Evolutionary conservation across 108 stramenopile species (phyloP).

Genomic region (Parietichytrium sp.): DNA sequence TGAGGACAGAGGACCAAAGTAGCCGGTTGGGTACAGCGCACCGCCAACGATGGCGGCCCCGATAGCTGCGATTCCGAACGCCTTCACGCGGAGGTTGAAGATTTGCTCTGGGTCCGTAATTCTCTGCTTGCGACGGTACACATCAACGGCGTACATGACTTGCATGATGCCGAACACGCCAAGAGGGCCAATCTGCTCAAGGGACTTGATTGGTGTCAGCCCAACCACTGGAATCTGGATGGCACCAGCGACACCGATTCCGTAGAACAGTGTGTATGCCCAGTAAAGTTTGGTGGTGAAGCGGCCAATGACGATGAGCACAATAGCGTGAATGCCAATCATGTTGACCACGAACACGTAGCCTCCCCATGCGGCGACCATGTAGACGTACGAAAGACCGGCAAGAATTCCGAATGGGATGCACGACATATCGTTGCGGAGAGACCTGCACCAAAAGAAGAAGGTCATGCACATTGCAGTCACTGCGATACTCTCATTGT

Average conservation of each 20-base stretch:
- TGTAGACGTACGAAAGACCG: constrained; percentile 82
- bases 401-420: constrained; percentile 50
- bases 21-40: constrained; percentile 76
- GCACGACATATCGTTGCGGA: constrained; percentile 51
- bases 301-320: constrained; percentile 75
- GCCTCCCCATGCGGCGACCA: constrained; percentile 96
- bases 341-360: constrained; percentile 97
- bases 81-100: constrained; percentile 68
- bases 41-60: constrained; percentile 56
- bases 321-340: constrained; percentile 84
- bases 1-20: constrained; percentile 82
- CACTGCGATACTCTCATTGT: constrained; percentile 92
- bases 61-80: constrained; percentile 56
- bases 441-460: constrained; percentile 83
- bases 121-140: constrained; percentile 47
- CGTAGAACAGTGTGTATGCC: constrained; percentile 86
- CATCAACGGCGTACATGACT: neutral
- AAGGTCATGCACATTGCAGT: constrained; percentile 88
- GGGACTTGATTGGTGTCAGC: constrained; percentile 77
- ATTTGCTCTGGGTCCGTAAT: constrained; percentile 59
- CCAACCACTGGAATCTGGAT: constrained; percentile 89
- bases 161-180: constrained; percentile 54
- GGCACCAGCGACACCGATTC: constrained; percentile 82
- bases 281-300: constrained; percentile 79
- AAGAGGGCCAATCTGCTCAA: constrained; percentile 73